Conservation (phyloP, 129 eudicot genomes). For the Chrysanthemum seticuspe region DNA sequence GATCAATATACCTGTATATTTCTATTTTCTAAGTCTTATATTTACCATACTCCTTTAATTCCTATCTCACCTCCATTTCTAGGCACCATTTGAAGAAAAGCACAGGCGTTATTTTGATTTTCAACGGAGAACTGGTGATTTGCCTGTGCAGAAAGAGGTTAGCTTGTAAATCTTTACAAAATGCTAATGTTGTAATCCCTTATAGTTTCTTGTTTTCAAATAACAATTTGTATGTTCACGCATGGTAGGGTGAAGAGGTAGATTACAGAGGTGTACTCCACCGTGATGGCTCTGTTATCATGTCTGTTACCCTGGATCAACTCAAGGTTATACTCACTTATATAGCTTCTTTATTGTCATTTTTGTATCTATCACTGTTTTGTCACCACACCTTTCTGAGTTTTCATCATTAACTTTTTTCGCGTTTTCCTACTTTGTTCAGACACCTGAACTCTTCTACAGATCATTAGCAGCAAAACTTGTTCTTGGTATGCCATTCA, state of each 20-base stretch:
- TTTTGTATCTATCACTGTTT: neutral
- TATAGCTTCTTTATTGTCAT: slow-evolving; percentile 8
- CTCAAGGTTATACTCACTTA: neutral
- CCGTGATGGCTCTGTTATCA: slow-evolving; percentile 98
- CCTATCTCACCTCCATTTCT: slow-evolving; percentile 13
- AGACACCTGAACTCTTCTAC: slow-evolving; percentile 93
- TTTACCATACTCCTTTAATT: neutral
- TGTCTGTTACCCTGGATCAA: slow-evolving; percentile 56
- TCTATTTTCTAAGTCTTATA: slow-evolving; percentile 4
- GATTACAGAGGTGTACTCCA: slow-evolving; percentile 93
- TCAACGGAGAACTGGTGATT: slow-evolving; percentile 89
- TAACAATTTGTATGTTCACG: neutral
- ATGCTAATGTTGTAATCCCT: neutral
- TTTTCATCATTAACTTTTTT: neutral
- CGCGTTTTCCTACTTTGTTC: slow-evolving; percentile 20
- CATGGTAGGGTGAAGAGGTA: slow-evolving; percentile 88
- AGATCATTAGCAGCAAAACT: slow-evolving; percentile 58
- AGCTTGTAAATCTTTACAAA: neutral
- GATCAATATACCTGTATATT: too few relatives aligned
- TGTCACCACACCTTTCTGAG: too few relatives aligned
- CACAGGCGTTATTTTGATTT: slow-evolving; percentile 93
- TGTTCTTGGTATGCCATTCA: too few relatives aligned
- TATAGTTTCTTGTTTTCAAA: slow-evolving; percentile 12
- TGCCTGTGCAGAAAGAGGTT: slow-evolving; percentile 97
- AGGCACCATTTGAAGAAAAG: slow-evolving; percentile 95